These are phyloP conservation scores for Solanum chiquidenum DNA, from an alignment of 257 asterid genomes.

Conservation along the genomic window DNA sequence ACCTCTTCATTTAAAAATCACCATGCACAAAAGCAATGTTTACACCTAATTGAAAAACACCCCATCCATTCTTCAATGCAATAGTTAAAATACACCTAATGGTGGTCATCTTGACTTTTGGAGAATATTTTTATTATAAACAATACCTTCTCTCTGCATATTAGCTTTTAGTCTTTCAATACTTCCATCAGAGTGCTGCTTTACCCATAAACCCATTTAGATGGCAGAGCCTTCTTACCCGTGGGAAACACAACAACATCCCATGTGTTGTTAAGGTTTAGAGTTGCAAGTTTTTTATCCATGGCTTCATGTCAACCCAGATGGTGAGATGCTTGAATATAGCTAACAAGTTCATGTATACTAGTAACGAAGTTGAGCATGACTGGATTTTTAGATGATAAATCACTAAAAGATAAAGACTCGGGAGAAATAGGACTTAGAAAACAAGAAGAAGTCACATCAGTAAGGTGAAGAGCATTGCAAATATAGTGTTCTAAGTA, in stretches of 20 bases:
- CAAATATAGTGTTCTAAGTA: neutral
- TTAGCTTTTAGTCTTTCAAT: neutral
- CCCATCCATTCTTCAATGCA: neutral
- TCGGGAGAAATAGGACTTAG: neutral
- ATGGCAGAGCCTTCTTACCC: neutral
- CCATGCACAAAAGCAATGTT: neutral
- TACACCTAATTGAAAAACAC: neutral
- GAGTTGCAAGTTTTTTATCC: neutral
- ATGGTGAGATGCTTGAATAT: neutral
- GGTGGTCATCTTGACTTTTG: neutral
- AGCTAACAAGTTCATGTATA: too few species aligned
- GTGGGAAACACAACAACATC: neutral
- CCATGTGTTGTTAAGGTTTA: neutral
- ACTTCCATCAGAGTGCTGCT: neutral
- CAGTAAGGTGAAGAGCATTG: neutral
- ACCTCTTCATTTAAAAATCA: neutral
- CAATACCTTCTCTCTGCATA: neutral
- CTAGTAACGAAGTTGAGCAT: neutral
- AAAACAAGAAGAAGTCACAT: neutral
- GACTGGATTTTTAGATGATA: neutral
- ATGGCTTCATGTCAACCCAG: neutral
- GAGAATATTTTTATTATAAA: neutral
- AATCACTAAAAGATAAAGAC: neutral
- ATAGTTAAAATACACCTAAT: neutral
- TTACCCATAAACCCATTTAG: neutral